Evolutionary conservation across 1,284 basidiomycete species (phyloP).

Genomic region (Gastroboletus turbinatus): DNA sequence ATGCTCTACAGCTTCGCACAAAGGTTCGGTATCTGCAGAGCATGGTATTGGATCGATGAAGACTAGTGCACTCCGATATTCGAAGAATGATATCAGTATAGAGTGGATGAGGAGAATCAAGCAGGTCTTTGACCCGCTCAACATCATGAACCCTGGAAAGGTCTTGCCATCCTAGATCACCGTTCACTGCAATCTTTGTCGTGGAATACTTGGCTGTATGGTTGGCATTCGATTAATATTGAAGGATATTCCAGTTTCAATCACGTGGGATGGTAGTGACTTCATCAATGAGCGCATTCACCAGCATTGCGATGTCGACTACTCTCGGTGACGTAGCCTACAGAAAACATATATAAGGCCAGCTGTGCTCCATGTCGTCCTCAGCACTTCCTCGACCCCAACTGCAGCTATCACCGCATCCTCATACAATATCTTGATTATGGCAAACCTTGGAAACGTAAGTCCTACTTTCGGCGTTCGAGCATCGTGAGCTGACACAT

Average conservation of each 20-base stretch:
- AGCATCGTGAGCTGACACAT: not conserved
- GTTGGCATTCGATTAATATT: not conserved
- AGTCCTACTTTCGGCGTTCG: not conserved
- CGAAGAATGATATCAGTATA: conserved; percentile 79
- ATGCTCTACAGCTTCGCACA: conserved; percentile 51
- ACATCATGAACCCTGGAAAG: conserved; percentile 91
- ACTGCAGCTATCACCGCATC: not conserved
- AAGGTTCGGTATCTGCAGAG: conserved; percentile 94
- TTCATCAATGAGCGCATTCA: conserved; percentile 9
- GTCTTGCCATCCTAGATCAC: conserved; percentile 45
- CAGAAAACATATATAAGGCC: conserved; percentile 12
- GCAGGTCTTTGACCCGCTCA: conserved; percentile 85
- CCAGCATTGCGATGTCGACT: not conserved
- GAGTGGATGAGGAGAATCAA: conserved; percentile 92
- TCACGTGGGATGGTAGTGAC: not conserved
- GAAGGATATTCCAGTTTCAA: too few species aligned
- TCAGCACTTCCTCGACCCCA: not conserved
- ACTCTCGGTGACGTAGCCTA: conserved; percentile 10
- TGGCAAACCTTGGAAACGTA: conserved; percentile 23
- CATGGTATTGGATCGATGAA: conserved; percentile 97
- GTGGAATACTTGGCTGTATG: not conserved
- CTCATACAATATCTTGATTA: conserved; percentile 1
- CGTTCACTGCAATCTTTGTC: not conserved
- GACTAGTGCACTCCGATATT: conserved; percentile 87
- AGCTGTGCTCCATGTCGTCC: not conserved